phyloP scores from a whole-genome alignment of 805 yeast species.

The Lipomyces oligophaga region DNA sequence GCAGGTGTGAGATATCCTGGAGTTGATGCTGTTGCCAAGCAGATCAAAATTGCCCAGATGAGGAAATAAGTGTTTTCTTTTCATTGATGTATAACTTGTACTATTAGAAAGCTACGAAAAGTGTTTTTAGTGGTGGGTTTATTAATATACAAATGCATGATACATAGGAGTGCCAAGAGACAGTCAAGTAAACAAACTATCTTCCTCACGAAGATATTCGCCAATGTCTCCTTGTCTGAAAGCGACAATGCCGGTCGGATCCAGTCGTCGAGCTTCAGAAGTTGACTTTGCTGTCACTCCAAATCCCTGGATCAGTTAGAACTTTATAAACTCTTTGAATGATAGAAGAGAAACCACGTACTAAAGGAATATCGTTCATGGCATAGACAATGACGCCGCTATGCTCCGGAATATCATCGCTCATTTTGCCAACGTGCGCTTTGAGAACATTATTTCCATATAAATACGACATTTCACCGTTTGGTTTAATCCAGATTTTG shows the following conservation, averaged over 20 bases:
- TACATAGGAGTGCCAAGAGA: background rate
- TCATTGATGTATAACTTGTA: slow-evolving; percentile 2
- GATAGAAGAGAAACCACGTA: slow-evolving; percentile 3
- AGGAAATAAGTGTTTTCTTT: background rate
- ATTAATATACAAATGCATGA: background rate
- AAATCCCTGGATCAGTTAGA: slow-evolving; percentile 66
- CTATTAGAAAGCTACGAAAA: background rate
- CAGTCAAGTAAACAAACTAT: slow-evolving; percentile 59
- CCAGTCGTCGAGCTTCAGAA: slow-evolving; percentile 76
- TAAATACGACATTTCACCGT: slow-evolving; percentile 97
- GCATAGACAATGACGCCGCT: slow-evolving; percentile 90
- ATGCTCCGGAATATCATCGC: slow-evolving; percentile 97
- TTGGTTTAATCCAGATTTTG: slow-evolving; percentile 92
- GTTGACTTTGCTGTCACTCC: slow-evolving; percentile 94
- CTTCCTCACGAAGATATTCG: slow-evolving; percentile 96
- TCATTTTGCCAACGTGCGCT: slow-evolving; percentile 95
- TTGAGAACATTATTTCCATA: slow-evolving; percentile 95
- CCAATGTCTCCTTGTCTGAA: slow-evolving; percentile 98
- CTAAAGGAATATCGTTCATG: slow-evolving; percentile 80
- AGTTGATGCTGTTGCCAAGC: slow-evolving; percentile 48
- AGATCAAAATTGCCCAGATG: slow-evolving; percentile 47
- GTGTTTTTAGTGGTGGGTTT: background rate
- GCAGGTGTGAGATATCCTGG: slow-evolving; percentile 39
- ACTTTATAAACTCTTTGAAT: background rate
- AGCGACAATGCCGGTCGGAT: slow-evolving; percentile 92